Conservation (phyloP, 345 rosid genomes). For the Eucalyptus fibrosa region DNA sequence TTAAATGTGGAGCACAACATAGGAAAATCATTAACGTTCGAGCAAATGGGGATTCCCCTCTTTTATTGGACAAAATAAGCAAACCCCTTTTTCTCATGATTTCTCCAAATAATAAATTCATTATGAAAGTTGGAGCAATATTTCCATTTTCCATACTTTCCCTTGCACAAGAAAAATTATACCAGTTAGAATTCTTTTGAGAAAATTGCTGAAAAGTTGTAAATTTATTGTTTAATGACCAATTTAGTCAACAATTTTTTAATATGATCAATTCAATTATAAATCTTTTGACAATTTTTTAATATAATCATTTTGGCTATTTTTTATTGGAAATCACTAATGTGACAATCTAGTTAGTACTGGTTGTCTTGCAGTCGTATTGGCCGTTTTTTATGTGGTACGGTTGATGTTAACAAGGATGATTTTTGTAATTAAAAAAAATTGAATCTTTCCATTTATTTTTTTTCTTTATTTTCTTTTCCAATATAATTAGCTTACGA, state of each 20-base stretch:
- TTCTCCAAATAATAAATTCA: neutral
- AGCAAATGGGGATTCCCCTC: neutral
- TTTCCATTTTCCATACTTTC: neutral
- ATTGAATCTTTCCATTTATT: neutral
- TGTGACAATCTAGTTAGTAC: accelerated
- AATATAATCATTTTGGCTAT: neutral
- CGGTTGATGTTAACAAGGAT: neutral
- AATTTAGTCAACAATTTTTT: neutral
- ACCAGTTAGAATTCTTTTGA: neutral
- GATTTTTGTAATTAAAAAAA: too few relatives aligned
- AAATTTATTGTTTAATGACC: neutral
- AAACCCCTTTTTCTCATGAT: neutral
- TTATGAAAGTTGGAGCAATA: neutral
- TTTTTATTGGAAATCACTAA: neutral
- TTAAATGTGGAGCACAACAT: neutral
- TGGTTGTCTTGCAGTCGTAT: neutral
- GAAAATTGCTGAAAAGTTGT: neutral
- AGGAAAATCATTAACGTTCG: neutral
- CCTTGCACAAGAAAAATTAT: neutral
- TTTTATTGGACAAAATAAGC: neutral
- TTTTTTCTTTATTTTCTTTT: neutral
- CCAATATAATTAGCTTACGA: neutral
- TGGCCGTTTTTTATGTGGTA: accelerated
- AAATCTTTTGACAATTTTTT: neutral
- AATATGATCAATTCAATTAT: neutral